phyloP scores from a whole-genome alignment of 176 grass and related monocot genomes.

The Avena atlantica region DNA sequence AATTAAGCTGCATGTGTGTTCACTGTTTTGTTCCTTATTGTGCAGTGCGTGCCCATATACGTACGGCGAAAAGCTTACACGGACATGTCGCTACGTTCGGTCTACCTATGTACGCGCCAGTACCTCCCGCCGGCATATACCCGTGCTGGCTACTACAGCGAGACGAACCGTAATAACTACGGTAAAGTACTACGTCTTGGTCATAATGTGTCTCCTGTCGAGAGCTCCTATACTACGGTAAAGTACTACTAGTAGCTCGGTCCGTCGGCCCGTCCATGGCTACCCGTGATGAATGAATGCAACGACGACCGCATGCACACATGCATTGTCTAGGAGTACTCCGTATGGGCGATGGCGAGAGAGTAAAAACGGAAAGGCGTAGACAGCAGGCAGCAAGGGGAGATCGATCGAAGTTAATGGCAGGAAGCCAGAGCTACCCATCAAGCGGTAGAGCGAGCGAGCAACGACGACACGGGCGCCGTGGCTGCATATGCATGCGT shows the following conservation, averaged over 20 bases:
- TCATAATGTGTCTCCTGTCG: background rate
- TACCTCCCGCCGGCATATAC: background rate
- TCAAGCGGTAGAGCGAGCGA: background rate
- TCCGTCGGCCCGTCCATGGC: background rate
- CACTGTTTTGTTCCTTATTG: background rate
- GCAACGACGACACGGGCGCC: background rate
- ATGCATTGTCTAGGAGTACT: too few species aligned
- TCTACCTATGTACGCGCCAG: background rate
- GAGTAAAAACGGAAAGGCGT: constrained; percentile 36
- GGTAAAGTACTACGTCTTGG: background rate
- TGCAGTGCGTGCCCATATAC: background rate
- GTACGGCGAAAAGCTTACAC: background rate
- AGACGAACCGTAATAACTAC: background rate
- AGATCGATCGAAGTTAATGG: constrained; percentile 17
- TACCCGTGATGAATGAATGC: constrained; percentile 40
- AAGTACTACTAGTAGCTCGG: too few species aligned
- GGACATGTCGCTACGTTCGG: background rate
- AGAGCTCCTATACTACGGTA: too few species aligned
- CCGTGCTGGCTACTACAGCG: background rate
- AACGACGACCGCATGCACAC: background rate
- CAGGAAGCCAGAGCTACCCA: background rate
- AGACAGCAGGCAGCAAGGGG: background rate
- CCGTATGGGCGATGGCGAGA: too few species aligned
- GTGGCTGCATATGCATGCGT: background rate
- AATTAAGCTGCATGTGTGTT: background rate